Base-by-base conservation (phyloP, 441 rosid genomes). In the Adansonia gregorii region DNA sequence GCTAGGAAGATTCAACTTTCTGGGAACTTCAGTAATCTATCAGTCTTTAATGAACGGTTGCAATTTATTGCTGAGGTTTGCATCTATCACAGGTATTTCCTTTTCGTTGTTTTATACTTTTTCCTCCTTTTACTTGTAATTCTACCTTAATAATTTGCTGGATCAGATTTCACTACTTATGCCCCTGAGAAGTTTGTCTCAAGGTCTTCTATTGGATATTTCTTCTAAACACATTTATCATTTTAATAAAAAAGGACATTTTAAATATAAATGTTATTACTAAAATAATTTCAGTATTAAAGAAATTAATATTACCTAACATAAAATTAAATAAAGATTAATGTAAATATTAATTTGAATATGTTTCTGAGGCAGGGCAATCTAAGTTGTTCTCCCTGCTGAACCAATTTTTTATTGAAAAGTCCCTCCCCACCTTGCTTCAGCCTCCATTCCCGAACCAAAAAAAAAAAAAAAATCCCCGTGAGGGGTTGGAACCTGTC, bases 41-140 rank as follows among this genome's bases (percentile, higher is more conserved):
- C 89, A 61, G 88, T 86, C 76, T 92, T 90, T 78, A 88, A 90
- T 81, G 86, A 88, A 80, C 88, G 89, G 71, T 83, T 90, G 78
- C 87, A 87, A 84, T 92, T 83, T 80, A 88, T 90, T 82, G 91
- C 92, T 11, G 93, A 92, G 84, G 87, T 92, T 67, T 89, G 91
- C 88, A 82, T 90, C 82, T 92, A 83, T 81, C 96, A 89, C 81
- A 88, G 94, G 96, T 90, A 89, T 71, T 74, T 77, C 22, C 20
- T 22, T 72, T 58, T 55, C 75, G 2, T 27, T 35, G 12, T 52
- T 60, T 22, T 54, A 7, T 61, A 19, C 17, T 52, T 15, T n/a
- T 35, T n/a, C 27, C 17, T 8, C 9, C 7, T 17, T 48, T 56
- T 22, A 17, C 41, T 49, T 31, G 0, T 39, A 61, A 63, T 15